Evolutionary conservation across 2,329 filamentous ascomycete genomes (phyloP), one percentile per base, ranked within the genome.

Genomic region (Alternaria gaisen): DNA sequence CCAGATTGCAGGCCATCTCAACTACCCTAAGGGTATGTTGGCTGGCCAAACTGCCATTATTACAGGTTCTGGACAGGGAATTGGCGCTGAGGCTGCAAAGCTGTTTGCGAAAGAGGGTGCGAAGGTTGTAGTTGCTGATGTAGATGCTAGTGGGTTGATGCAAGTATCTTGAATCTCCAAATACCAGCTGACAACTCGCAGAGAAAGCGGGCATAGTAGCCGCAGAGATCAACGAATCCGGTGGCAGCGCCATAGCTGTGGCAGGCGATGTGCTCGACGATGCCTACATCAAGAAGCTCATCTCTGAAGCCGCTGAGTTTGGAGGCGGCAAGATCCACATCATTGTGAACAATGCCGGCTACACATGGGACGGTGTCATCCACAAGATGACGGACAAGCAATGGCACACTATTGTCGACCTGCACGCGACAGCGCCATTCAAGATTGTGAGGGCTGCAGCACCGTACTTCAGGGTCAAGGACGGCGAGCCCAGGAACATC

Each of bases 361-460:
- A 92, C 80, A 97, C 93, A 1, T 97, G 93, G 92, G 93, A 97
- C 78, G 93, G 90, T 7, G 92, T 96, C 40, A 93, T 96, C 68
- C 92, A 96, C 84, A 96, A 95, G 85, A 94, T 93, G 84, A 91
- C 89, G 16, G 92, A 96, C 83, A 92, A 92, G 82, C 92, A 96
- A 84, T 96, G 92, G 92, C 90, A 95, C 64, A 93, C 90, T 52
- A 97, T 97, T 77, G 82, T 97, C 30, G 88, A 90, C 22, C 84
- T 97, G 48, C 93, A 97, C 84, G 89, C 87, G 75, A 95, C 92
- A 12, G 92, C 91, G 2, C 93, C 93, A 11, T 97, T 97, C 84
- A 90, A 90, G 77, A 88, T 97, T 54, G 83, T 95, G 63, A 72
- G 93, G 56, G 89, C 89, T 46, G 92, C 92, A 1, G 91, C 92